Evolutionary conservation across 495 filamentous ascomycete species (phyloP), one percentile per base, ranked within the genome.

Genomic region (Penicillium verhagenii): DNA sequence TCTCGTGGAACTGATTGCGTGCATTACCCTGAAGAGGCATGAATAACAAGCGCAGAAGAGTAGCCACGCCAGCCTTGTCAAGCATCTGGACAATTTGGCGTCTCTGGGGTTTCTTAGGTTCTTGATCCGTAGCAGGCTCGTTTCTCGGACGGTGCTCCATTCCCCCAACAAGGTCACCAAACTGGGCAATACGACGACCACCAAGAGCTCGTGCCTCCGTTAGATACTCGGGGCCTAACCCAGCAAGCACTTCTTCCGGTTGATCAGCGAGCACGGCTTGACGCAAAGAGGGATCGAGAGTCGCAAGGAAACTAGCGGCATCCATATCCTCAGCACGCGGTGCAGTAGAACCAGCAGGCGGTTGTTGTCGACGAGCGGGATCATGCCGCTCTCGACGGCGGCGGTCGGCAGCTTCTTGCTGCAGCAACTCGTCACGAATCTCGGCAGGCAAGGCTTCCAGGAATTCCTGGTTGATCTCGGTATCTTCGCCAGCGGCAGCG

Each of bases 21-120:
- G 89, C 86, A 53, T 84, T 91, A 28, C 88, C 89, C 50, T 92
- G 88, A 56, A 96, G 89, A 39, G 90, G 87, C 56, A 97, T 87
- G 66, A 99, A 99, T 93, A 99, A 96, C 11, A 99, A 79, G 14
- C 94, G 90, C 29, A 99, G 81, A 7, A 99, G 73, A 10, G 94
- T 97, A 20, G 95, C 94, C 67, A 99, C 85, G 23, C 94, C 94
- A 50, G 92, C 81, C 67, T 96, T 97, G 72, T 99, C 95, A 5
- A 97, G 83, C 86, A 97, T 96, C 70, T 99, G 94, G 26, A 96
- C 86, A 47, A 91, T 87, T 20, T 89, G 86, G 61, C 86, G 85
- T 52, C 90, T 82, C 58, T 86, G 83, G 21, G 84, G 79, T 71
- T 96, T 95, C 69, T 85, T 84, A 5, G 67, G 63, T 58, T 77